These are phyloP conservation scores for thale cress (Arabidopsis thaliana) DNA, from an alignment of 345 rosid genomes.

Conservation along the genomic window TAIR10.1 NC_003071.7:19182001-19182500, in stretches of 20 bases:
- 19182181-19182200: no score
- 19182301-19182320: not conserved
- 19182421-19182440: constrained; percentile 37
- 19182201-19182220: no score
- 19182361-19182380: constrained; percentile 36
- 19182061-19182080: constrained; percentile 31
- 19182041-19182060: constrained; percentile 10
- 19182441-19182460: constrained; percentile 36
- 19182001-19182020: constrained; percentile 36
- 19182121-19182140: not conserved
- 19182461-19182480: constrained; percentile 34
- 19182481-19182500: constrained; percentile 29
- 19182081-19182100: not conserved
- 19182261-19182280: no score
- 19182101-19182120: not conserved
- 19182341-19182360: constrained; percentile 44
- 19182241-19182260: not conserved
- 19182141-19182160: no score
- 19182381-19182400: constrained; percentile 42
- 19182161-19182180: no score
- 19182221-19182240: not conserved
- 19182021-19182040: constrained; percentile 7
- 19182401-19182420: constrained; percentile 42
- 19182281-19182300: no score
- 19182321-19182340: constrained; percentile 43